Evolutionary conservation across 2,329 filamentous ascomycete genomes (phyloP), one percentile per base, ranked within the genome.

Genomic region (Fonsecaea nubica): DNA sequence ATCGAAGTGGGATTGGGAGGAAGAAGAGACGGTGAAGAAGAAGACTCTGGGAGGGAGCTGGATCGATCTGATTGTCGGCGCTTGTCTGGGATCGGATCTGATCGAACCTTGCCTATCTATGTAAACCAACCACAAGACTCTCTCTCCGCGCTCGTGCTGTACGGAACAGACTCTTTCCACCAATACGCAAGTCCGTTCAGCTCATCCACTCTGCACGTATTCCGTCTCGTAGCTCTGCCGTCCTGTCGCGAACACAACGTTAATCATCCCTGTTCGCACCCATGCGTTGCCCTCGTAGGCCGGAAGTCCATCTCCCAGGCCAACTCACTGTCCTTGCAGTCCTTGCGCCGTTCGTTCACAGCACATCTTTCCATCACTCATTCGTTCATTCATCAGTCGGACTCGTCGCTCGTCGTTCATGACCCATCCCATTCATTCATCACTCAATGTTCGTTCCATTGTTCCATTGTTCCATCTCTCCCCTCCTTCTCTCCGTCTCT

Each of bases 1-100:
- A 73, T 63, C 70, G 72, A 8, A 73, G 71, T 62, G 72, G 64
- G 1, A 21, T 67, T 18, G 71, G 69, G 7, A 63, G 72, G 52
- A 74, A 74, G 66, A 72, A 71, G 60, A 65, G 64, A 55, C 48
- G 69, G 33, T 70, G 56, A 68, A 32, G 25, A 25, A 25, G 25
- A 25, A 25, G 21, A 1, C 25, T 25, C 2, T n/a, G 4, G 15
- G n/a, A 4, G 40, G 13, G 4, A 42, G 15, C 12, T 40, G 13
- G 10, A 10, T 40, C 36, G 36, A 40, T 40, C 40, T 18, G 15
- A 21, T 18, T 45, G 25, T 38, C 10, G 40, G 21, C 3, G 8
- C 7, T 45, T 21, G n/a, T 18, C 15, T 45, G n/a, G n/a, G 25
- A 25, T 2, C 25, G 2, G 25, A 25, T 8, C n/a, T 18, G 40